phyloP scores from a whole-genome alignment of 768 basidiomycete species.

The Trametes cubensis region DNA sequence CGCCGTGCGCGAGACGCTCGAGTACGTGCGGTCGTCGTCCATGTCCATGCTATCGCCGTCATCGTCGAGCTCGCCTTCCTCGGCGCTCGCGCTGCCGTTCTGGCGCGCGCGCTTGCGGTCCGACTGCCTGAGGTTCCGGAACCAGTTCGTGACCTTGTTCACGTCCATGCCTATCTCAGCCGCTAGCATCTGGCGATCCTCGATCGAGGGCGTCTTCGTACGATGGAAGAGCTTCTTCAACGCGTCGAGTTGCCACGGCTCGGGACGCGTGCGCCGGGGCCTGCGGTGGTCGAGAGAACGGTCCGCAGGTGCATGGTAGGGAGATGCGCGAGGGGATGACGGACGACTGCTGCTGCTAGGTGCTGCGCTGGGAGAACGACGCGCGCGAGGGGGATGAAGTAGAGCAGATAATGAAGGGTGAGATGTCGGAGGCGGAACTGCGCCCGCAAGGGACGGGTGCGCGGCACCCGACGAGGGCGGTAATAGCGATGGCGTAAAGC shows the following conservation, averaged over 20 bases:
- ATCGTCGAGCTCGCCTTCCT: conserved; percentile 47
- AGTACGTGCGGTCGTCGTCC: conserved; percentile 36
- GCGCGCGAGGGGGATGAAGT: conserved; percentile 38
- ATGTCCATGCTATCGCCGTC: conserved; percentile 42
- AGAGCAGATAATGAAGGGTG: conserved; percentile 48
- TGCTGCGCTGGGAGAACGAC: conserved; percentile 39
- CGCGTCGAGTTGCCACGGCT: conserved; percentile 76
- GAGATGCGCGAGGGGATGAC: conserved; percentile 32
- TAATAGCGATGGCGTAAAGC: conserved; percentile 33
- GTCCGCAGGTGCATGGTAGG: conserved; percentile 26
- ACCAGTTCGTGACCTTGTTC: conserved; percentile 88
- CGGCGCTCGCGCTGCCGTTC: conserved; percentile 41
- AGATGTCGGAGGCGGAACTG: conserved; percentile 47
- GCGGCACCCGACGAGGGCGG: conserved; percentile 33
- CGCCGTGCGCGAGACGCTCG: conserved; percentile 27
- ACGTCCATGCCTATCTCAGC: conserved; percentile 84
- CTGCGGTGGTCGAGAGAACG: conserved; percentile 36
- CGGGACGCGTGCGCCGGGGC: conserved; percentile 74
- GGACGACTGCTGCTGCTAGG: conserved; percentile 29
- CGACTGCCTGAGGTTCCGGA: conserved; percentile 81
- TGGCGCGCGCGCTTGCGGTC: conserved; percentile 67
- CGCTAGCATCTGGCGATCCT: conserved; percentile 74
- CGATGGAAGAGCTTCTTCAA: conserved; percentile 69
- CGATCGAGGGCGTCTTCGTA: conserved; percentile 76
- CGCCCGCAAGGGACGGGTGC: conserved; percentile 32